phyloP scores from a whole-genome alignment of 345 rosid genomes.

The Moricandia arvensis region DNA sequence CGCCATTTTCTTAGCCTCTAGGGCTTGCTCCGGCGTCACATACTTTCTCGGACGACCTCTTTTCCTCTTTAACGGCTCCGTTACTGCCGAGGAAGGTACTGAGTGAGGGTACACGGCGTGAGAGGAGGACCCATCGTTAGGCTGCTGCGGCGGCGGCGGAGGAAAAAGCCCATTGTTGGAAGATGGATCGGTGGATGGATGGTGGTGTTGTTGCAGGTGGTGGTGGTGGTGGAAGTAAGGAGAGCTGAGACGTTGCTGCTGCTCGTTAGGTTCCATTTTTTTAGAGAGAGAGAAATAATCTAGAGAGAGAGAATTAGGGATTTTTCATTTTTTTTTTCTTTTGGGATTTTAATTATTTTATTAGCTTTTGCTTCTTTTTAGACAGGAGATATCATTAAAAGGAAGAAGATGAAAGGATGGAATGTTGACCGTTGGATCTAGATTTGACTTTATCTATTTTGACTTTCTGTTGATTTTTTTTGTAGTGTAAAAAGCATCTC shows the following conservation, averaged over 20 bases:
- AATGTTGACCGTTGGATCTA: constrained; percentile 22
- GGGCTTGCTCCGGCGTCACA: constrained; percentile 86
- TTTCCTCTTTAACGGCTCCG: constrained; percentile 71
- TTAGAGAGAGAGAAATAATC: constrained; percentile 18
- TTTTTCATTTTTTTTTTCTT: constrained; percentile 19
- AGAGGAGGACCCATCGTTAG: constrained; percentile 39
- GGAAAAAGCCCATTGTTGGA: constrained; percentile 59
- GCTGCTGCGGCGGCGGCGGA: constrained; percentile 39
- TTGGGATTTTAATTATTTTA: constrained; percentile 17
- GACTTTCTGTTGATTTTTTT: not conserved
- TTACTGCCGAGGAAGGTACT: constrained; percentile 57
- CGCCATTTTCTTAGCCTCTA: constrained; percentile 86
- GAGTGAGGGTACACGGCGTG: constrained; percentile 62
- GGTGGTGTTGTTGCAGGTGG: constrained; percentile 25
- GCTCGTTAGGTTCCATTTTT: constrained; percentile 67
- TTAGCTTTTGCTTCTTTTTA: not conserved
- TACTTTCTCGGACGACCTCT: constrained; percentile 96
- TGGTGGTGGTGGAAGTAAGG: constrained; percentile 40
- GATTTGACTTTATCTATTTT: constrained; percentile 6
- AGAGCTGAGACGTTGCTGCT: constrained; percentile 47
- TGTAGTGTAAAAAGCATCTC: not conserved
- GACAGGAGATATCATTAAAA: not conserved
- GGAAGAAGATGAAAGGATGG: not conserved
- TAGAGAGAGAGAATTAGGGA: constrained; percentile 41
- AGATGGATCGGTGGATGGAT: constrained; percentile 40